Evolutionary conservation across 768 basidiomycete species (phyloP), one percentile per base, ranked within the genome.

Genomic region (Kockovaella imperatae): DNA sequence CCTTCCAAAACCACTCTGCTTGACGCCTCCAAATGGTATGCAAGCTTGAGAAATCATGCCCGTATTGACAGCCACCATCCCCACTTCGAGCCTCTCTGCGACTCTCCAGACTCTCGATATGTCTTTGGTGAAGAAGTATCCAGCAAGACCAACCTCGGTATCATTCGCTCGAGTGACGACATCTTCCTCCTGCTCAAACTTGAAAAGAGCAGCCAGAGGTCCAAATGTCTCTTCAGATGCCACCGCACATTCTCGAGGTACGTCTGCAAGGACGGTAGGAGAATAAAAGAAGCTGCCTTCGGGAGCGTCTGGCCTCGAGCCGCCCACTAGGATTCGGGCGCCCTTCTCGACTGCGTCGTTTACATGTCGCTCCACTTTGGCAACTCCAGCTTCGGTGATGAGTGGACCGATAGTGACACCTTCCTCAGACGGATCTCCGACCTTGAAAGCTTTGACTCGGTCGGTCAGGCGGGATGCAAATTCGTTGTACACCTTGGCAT

Each of bases 321-420:
- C 91, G n/a, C 91, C 91, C 26, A 87, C 76, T 32, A 93, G 79
- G 38, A 96, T 72, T 68, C 83, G 83, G 0, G 89, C 91, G 26
- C 93, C 91, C 43, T 78, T 79, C 26, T 77, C 60, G 45, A 91
- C 74, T 8, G 91, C 93, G 56, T 96, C 88, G 20, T 85, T 77
- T 52, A 97, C 80, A 71, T 97, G 91, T 21, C 52, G 36, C 45
- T 78, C 74, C 11, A 89, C 87, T 71, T 97, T 97, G 56, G 82
- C 78, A 42, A 89, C 74, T 0, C 89, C 89, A 20, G 80, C 81
- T 11, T 73, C 71, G 71, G 95, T 89, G 53, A 97, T 93, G 36
- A 97, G 77, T 13, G 91, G 91, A 0, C 91, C 93, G 57, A 93
- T 89, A 0, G 88, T 95, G 86, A 77, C 79, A 51, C 78, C 77